phyloP scores from a whole-genome alignment of 2,329 filamentous ascomycete genomes.

The Bisporella sp. region DNA sequence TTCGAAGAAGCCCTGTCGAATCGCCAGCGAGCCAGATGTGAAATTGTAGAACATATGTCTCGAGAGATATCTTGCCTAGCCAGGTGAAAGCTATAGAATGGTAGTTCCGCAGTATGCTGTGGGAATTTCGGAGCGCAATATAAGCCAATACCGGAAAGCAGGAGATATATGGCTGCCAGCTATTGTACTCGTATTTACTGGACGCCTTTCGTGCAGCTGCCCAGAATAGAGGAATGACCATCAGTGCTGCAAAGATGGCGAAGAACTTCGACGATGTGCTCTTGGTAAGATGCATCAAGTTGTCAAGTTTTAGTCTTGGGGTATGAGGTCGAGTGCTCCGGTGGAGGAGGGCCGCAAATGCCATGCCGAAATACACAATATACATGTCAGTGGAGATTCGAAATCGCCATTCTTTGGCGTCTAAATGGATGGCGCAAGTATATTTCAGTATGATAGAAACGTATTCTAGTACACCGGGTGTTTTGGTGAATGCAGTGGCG shows the following conservation, averaged over 20 bases:
- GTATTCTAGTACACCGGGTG: constrained; percentile 36
- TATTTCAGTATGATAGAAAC: constrained; percentile 30
- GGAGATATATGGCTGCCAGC: constrained; percentile 45
- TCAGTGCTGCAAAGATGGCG: constrained; percentile 11
- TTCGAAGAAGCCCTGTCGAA: constrained; percentile 41
- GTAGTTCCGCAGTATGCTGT: constrained; percentile 32
- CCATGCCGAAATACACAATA: constrained; percentile 49
- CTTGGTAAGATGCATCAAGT: constrained; percentile 10
- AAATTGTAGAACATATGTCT: constrained; percentile 53
- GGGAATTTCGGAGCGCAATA: constrained; percentile 44
- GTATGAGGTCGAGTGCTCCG: constrained; percentile 21
- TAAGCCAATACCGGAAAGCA: constrained; percentile 46
- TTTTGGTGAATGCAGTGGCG: constrained; percentile 30
- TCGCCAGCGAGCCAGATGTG: constrained; percentile 57
- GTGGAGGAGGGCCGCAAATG: constrained; percentile 37
- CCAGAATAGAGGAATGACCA: constrained; percentile 16
- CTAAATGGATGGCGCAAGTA: constrained; percentile 42
- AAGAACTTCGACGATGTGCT: constrained; percentile 8
- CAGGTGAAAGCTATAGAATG: constrained; percentile 42
- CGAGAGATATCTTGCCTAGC: constrained; percentile 49
- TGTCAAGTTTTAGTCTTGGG: constrained; percentile 19
- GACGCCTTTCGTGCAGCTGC: constrained; percentile 16
- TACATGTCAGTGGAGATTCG: constrained; percentile 45
- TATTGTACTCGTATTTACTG: constrained; percentile 39
- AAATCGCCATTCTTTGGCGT: constrained; percentile 41